Conservation (phyloP, 805 yeast genomes). For the Teunomyces cretensis region DNA sequence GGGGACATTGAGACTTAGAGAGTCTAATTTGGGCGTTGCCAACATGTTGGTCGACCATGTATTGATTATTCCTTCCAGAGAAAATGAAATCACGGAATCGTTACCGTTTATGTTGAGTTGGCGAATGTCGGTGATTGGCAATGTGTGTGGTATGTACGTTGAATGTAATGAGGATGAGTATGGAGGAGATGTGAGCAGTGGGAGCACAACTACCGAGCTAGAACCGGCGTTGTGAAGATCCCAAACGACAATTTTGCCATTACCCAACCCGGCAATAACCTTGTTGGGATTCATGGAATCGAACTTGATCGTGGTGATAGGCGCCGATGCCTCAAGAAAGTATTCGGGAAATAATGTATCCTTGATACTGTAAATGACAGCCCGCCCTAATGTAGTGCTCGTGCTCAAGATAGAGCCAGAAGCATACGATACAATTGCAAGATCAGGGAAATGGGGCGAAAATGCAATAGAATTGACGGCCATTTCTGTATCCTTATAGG, state of each 20-base stretch:
- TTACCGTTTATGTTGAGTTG: conserved; percentile 21
- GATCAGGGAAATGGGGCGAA: conserved; percentile 15
- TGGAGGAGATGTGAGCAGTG: conserved; percentile 22
- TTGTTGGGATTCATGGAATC: conserved; percentile 36
- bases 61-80: conserved; percentile 28
- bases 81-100: conserved; percentile 19
- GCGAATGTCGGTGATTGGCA: conserved; percentile 22
- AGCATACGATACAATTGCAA: conserved; percentile 11
- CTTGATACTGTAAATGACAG: conserved; percentile 11
- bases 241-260: conserved; percentile 56
- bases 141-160: conserved; percentile 15
- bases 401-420: background rate
- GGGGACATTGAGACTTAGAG: conserved; percentile 12
- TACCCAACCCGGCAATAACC: conserved; percentile 48
- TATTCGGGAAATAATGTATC: conserved; percentile 29
- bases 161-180: conserved; percentile 12
- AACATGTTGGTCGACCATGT: conserved; percentile 35
- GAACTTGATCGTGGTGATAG: conserved; percentile 40
- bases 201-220: conserved; percentile 16
- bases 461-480: conserved; percentile 6
- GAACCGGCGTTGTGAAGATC: conserved; percentile 27
- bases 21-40: conserved; percentile 25
- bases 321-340: conserved; percentile 40
- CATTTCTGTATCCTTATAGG: background rate
- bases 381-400: conserved; percentile 8